Evolutionary conservation across 2,329 filamentous ascomycete species (phyloP), one percentile per base, ranked within the genome.

Genomic region (Dissoconium aciculare): DNA sequence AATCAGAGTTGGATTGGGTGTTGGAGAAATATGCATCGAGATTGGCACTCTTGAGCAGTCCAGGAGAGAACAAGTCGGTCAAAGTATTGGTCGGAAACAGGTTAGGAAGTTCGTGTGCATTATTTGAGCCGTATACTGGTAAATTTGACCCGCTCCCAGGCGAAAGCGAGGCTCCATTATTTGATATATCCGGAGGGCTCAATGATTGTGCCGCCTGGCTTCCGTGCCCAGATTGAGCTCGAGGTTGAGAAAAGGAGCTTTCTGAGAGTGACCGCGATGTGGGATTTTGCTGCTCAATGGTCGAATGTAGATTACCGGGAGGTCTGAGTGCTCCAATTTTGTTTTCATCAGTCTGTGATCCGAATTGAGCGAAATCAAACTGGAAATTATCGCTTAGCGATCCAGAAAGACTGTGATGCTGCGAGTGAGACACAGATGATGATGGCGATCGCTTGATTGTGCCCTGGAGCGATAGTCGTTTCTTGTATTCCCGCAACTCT

Each of bases 321-420:
- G 19, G n/a, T 14, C 35, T 28, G 25, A 42, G 42, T 16, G 40
- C 47, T 27, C 44, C 45, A 37, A 70, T 63, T 9, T 70, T 58
- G 37, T 67, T 64, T 3, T 60, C 56, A 15, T 60, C 62, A 12
- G 70, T 68, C 15, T 91, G 67, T 36, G 74, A 69, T 27, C 89
- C 89, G 48, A 98, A 95, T 51, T 80, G 85, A 41, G 89, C 87
- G 42, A 95, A 95, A 44, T 95, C 87, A 45, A 98, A 95, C 43
- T 87, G 77, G 51, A 95, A 95, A 52, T 49, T 44, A 28, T 78
- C 43, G 73, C 76, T 53, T 62, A 70, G 38, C 5, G 34, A 38
- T 15, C 33, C 45, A 37, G 42, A 48, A 32, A 42, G 46, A 32
- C 45, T 56, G 27, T 54, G 33, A 15, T 34, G 30, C 15, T 35